These are phyloP conservation scores for Verticillium longisporum DNA, from an alignment of 2,329 filamentous ascomycete genomes.

Conservation along the genomic window DNA sequence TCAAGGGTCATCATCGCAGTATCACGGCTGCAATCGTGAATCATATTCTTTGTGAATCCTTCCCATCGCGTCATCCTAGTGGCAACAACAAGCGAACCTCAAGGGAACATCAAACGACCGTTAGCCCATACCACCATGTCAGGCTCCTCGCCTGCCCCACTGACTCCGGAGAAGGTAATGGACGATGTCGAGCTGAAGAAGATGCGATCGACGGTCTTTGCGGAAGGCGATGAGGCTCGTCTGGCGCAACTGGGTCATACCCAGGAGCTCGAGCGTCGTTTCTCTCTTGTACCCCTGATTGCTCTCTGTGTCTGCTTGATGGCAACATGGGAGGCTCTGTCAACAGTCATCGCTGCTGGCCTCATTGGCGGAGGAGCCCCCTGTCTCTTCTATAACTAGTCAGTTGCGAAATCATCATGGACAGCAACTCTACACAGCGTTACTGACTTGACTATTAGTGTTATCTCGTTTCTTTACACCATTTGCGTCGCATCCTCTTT, in stretches of 20 bases:
- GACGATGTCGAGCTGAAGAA: not conserved
- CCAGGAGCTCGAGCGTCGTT: conserved; percentile 22
- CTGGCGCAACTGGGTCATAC: conserved; percentile 20
- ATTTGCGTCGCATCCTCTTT: conserved; percentile 30
- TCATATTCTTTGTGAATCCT: not conserved
- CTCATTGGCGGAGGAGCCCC: conserved; percentile 37
- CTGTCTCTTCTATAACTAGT: conserved; percentile 38
- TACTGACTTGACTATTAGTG: conserved; percentile 17
- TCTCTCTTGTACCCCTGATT: conserved; percentile 35
- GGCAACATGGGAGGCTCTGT: conserved; percentile 44
- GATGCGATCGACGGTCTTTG: not conserved
- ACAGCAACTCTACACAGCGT: not conserved
- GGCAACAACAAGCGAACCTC: not conserved
- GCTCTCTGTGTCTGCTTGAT: conserved; percentile 39
- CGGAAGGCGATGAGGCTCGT: conserved; percentile 12
- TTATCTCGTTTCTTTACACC: conserved; percentile 32
- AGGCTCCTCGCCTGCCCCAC: not conserved
- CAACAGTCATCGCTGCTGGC: conserved; percentile 35
- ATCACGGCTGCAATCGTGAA: not conserved
- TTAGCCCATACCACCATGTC: not conserved
- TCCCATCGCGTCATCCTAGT: not conserved
- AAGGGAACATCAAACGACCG: not conserved
- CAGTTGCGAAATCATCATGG: conserved; percentile 2
- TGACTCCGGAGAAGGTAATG: not conserved
- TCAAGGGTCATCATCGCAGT: not conserved